Evolutionary conservation across 306 rosid genomes (phyloP).

Genomic region (Rosa multiflora): DNA sequence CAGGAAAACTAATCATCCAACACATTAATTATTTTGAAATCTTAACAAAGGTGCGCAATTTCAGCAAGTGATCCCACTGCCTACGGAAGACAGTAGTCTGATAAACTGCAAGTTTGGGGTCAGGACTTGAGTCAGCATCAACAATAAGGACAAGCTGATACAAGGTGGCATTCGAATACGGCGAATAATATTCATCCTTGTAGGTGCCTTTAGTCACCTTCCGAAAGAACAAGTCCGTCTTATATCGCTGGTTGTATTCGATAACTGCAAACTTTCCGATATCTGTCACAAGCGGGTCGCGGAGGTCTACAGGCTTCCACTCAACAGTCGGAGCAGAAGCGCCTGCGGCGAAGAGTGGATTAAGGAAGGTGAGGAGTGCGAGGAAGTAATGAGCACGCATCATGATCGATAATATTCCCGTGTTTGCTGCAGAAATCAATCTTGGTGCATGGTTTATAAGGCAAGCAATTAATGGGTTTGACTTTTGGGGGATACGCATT

Average conservation of each 20-base stretch:
- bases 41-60: background rate
- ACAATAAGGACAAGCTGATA: background rate
- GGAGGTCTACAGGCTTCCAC: background rate
- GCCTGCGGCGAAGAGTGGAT: background rate
- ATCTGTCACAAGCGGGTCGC: background rate
- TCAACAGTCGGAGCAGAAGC: background rate
- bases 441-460: background rate
- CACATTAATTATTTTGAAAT: background rate
- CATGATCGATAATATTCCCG: background rate
- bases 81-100: background rate
- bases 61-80: background rate
- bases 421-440: background rate
- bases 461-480: background rate
- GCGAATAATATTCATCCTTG: background rate
- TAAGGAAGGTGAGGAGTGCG: background rate
- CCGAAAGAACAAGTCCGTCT: background rate
- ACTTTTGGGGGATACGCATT: background rate
- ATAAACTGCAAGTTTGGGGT: background rate
- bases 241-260: background rate
- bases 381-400: background rate
- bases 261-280: background rate
- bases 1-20: background rate
- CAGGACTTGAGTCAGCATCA: background rate
- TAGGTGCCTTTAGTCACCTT: background rate
- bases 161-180: background rate